These are phyloP conservation scores for Saturnispora gosingensis DNA, from an alignment of 805 yeast species.

Conservation along the genomic window DNA sequence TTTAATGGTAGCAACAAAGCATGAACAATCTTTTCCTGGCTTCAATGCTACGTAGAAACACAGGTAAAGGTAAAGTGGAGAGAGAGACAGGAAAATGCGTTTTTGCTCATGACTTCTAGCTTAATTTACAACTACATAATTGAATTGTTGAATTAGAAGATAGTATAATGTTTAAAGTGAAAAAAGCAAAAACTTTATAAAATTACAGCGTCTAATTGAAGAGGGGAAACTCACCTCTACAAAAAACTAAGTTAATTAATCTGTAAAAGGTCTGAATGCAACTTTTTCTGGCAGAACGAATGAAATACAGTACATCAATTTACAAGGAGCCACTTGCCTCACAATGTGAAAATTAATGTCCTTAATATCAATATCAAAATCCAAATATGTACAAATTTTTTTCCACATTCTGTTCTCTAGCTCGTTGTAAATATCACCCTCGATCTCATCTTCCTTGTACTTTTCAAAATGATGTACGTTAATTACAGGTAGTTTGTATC, in stretches of 20 bases:
- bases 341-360: conserved; percentile 67
- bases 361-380: conserved; percentile 38
- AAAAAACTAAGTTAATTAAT: not conserved
- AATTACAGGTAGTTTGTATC: conserved; percentile 58
- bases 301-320: conserved; percentile 88
- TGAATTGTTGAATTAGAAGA: too few species aligned
- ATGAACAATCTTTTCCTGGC: too few species aligned
- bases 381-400: conserved; percentile 40
- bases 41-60: too few species aligned
- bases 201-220: not conserved
- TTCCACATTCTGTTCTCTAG: conserved; percentile 55
- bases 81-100: too few species aligned
- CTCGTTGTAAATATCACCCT: conserved; percentile 62
- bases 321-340: conserved; percentile 92
- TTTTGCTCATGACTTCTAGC: too few species aligned
- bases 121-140: too few species aligned
- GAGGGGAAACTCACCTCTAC: not conserved
- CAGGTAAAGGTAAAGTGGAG: too few species aligned
- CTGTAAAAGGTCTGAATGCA: conserved; percentile 33
- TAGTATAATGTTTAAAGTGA: too few species aligned
- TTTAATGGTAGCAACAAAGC: too few species aligned
- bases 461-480: conserved; percentile 93
- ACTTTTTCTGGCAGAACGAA: conserved; percentile 63
- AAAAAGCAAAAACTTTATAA: not conserved
- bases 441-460: conserved; percentile 56